Base-by-base conservation (phyloP, 2,329 filamentous ascomycete species). In the Boeremia lycopersici region DNA sequence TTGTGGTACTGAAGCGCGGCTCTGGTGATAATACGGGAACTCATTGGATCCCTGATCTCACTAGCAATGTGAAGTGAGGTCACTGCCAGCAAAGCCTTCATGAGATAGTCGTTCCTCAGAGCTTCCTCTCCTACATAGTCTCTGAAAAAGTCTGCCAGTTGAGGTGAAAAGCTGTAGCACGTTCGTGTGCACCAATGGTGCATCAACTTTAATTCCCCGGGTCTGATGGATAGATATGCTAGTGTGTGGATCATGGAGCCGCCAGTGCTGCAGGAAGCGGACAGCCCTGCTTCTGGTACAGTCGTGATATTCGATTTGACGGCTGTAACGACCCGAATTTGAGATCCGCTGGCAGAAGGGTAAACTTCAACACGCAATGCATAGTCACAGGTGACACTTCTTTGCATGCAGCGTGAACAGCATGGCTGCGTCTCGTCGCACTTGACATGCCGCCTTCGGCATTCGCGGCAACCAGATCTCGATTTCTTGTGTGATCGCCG, bases 1-100 rank as follows among this genome's bases (percentile, higher is more conserved):
- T 36, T 40, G 8, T 56, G 53, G 26, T 56, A 51, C 26, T 51
- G 45, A 4, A 56, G 28, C 25, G 45, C 52, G 9, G 41, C 41
- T 13, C 36, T 30, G 11, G 45, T 10, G 31, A 34, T 34, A n/a
- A n/a, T 12, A 34, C 31, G 31, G 31, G 31, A 35, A 15, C n/a
- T 41, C 13, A 35, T 10, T 23, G 40, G 15, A 30, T 46, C 42
- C 25, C 11, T 30, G 17, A 9, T 49, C 28, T 55, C 45, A 11
- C 31, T 46, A 13, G 47, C 53, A 4, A 60, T 40, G 36, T 57
- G 57, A 10, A 51, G 39, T 19, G 43, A 40, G 7, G 53, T 51
- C n/a, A 57, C 12, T n/a, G 38, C 58, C n/a, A 58, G 42, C 4
- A 58, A 13, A 19, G 58, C 42, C 3, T 57, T 48, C 55, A 61